Base-by-base conservation (phyloP, 345 rosid genomes). In the Pugionium cornutum region DNA sequence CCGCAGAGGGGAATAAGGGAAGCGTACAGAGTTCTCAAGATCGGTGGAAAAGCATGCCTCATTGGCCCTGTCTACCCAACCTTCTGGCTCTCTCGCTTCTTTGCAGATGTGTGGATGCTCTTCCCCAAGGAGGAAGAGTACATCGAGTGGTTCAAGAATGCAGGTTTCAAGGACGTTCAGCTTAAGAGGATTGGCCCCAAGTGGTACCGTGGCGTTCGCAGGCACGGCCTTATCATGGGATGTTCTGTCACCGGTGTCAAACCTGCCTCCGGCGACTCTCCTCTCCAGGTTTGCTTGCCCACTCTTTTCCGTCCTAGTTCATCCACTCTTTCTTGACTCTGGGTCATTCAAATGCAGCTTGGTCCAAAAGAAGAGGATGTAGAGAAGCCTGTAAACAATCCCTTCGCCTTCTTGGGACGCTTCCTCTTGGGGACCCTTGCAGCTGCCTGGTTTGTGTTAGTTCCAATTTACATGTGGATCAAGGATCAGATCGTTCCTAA, bases 51-150 rank as follows among this genome's bases (percentile, higher is more conserved):
- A 70, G 97, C 96, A 36, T 94, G 97, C 67, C 0, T 94, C 47
- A 94, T 94, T 33, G 99, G 99, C 64, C 99, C 99, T 0, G 99
- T 94, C 62, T 78, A 94, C 78, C 99, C 99, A 46, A 90, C 96
- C 65, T 87, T 84, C 76, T 90, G 97, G 97, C 64, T 90, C 74
- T 90, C 99, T 68, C 92, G 92, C 62, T 94, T 90, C 88, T 94
- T 94, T 79, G 86, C 99, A 1, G 99, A 94, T 76, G 92, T 76
- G 3, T 94, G 97, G 99, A 94, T 94, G 99, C 87, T 94, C 62
- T 94, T 94, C 82, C 99, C 99, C 1, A 94, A 86, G 81, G 99
- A 94, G 78, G 99, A 94, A 81, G 99, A 94, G 80, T 94, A 94
- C 78, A 87, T 90, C 27, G 96, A 94, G 43, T 94, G 99, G 99